Evolutionary conservation across 73 alveolate species (phyloP).

Genomic region (Blepharisma stoltei): DNA sequence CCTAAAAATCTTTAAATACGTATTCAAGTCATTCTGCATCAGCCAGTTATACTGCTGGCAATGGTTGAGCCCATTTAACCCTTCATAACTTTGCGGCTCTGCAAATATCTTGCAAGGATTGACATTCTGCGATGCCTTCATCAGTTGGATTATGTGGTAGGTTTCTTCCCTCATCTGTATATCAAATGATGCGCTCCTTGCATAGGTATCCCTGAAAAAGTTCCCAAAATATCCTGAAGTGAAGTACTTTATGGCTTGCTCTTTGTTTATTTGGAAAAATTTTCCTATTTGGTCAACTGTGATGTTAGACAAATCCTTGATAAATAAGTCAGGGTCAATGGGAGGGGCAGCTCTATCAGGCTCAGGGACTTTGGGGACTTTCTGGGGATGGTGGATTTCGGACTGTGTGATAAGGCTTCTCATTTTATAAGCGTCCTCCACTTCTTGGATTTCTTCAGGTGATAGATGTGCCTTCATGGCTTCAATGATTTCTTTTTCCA

Average conservation of each 20-base stretch:
- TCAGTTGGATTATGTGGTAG: neutral
- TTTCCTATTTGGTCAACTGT: neutral
- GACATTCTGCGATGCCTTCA: neutral
- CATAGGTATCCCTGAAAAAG: neutral
- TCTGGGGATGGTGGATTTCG: neutral
- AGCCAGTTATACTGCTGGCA: no score
- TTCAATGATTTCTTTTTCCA: neutral
- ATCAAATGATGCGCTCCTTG: neutral
- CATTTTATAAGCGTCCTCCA: neutral
- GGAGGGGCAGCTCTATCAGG: neutral
- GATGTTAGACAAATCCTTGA: neutral
- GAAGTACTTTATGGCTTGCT: neutral
- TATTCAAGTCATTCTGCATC: no score
- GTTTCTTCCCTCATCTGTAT: constrained; percentile 11
- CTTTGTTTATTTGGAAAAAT: neutral
- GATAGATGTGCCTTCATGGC: neutral
- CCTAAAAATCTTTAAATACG: no score
- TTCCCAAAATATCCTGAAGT: neutral
- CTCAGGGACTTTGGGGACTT: neutral
- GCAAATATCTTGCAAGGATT: neutral
- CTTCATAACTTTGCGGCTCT: neutral
- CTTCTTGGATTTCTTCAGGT: neutral
- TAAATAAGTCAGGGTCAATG: neutral
- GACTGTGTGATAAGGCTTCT: neutral
- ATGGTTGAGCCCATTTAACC: no score